These are phyloP conservation scores for Fusarium beomiforme DNA, from an alignment of 2,329 filamentous ascomycete genomes.

Conservation along the genomic window DNA sequence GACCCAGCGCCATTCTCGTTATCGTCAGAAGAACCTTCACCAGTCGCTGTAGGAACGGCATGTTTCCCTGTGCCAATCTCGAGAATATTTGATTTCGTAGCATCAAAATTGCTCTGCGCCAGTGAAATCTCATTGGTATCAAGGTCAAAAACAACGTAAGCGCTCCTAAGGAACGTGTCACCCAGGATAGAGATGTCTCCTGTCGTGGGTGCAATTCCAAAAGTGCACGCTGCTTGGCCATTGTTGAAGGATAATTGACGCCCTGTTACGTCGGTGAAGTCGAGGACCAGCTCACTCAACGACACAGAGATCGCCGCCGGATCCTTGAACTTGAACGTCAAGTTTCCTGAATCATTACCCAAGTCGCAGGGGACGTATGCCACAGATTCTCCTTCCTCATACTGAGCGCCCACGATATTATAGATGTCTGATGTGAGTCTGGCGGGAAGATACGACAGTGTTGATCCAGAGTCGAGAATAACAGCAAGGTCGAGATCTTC, in stretches of 20 bases:
- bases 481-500: constrained; percentile 66
- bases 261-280: constrained; percentile 58
- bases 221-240: constrained; percentile 68
- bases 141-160: constrained; percentile 80
- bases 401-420: constrained; percentile 67
- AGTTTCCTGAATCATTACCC: constrained; percentile 49
- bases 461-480: constrained; percentile 76
- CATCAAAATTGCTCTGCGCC: constrained; percentile 73
- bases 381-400: constrained; percentile 60
- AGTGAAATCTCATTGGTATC: constrained; percentile 77
- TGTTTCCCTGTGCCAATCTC: constrained; percentile 64
- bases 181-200: constrained; percentile 70
- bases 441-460: constrained; percentile 73
- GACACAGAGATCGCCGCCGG: constrained; percentile 62
- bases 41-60: constrained; percentile 64
- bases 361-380: constrained; percentile 72
- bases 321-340: constrained; percentile 65
- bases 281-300: constrained; percentile 69
- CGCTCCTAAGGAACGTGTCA: constrained; percentile 78
- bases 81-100: constrained; percentile 55
- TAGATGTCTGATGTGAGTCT: constrained; percentile 64
- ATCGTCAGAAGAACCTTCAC: constrained; percentile 47
- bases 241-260: constrained; percentile 61
- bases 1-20: constrained; percentile 17
- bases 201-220: constrained; percentile 71